phyloP scores from a whole-genome alignment of 352 stramenopile genomes.

The Pythium rishiriense region DNA sequence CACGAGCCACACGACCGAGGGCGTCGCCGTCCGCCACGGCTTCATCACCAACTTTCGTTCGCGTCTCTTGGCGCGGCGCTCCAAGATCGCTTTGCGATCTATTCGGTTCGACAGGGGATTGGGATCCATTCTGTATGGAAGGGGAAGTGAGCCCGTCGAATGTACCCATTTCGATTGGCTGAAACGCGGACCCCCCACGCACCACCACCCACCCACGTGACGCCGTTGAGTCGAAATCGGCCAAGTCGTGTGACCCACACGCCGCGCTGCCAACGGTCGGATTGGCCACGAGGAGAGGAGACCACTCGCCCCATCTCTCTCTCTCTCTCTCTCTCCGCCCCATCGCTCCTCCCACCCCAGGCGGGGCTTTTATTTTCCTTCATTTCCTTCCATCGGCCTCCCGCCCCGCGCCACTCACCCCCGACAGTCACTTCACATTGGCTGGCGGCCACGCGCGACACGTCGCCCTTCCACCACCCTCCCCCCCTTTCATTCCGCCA shows the following conservation, averaged over 20 bases:
- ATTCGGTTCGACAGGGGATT: not conserved
- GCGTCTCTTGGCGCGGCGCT: not conserved
- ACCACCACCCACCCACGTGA: not conserved
- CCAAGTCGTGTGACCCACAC: constrained; percentile 13
- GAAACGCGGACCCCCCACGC: too few relatives aligned
- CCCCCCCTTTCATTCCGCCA: not conserved
- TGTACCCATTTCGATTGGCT: constrained; percentile 25
- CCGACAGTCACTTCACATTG: constrained; percentile 22
- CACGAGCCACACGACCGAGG: constrained; percentile 1
- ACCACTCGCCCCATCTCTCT: not conserved
- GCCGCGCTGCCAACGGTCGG: constrained; percentile 12
- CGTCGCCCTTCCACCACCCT: not conserved
- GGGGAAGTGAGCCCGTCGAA: not conserved
- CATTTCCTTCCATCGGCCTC: not conserved
- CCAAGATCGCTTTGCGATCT: constrained; percentile 5
- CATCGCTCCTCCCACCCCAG: not conserved
- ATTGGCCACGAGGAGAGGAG: constrained; percentile 5
- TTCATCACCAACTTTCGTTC: not conserved
- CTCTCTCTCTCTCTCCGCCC: not conserved
- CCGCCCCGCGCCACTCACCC: not conserved
- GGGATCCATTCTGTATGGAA: not conserved
- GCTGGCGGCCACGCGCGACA: not conserved
- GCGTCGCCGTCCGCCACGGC: not conserved
- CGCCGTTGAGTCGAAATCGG: too few relatives aligned
- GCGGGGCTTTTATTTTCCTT: not conserved